Conservation (phyloP, 257 asterid species). For the Gentiana straminea region DNA sequence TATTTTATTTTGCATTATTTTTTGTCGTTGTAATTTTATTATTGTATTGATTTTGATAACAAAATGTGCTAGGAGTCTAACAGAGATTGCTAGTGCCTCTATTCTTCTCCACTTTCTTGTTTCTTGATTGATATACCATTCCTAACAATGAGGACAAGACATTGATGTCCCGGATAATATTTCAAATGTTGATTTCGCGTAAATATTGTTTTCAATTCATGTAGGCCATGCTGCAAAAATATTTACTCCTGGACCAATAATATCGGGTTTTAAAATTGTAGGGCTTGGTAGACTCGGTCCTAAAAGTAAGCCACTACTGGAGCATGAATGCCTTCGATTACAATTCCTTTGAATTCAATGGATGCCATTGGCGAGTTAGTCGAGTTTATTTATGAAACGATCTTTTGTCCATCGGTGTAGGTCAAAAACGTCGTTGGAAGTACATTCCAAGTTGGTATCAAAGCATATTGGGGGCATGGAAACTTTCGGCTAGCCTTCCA, state of each 20-base stretch:
- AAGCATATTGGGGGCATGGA: too few relatives aligned
- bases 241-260: constrained; percentile 19
- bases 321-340: constrained; percentile 2
- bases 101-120: too few relatives aligned
- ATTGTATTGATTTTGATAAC: too few relatives aligned
- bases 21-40: too few relatives aligned
- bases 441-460: background rate
- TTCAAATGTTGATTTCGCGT: background rate
- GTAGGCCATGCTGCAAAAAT: constrained; percentile 19
- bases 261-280: constrained; percentile 17
- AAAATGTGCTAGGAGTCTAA: too few relatives aligned
- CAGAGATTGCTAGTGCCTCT: too few relatives aligned
- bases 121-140: too few relatives aligned
- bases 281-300: constrained; percentile 14
- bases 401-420: constrained; percentile 9
- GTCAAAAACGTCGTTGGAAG: constrained; percentile 18
- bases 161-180: background rate
- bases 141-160: background rate
- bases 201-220: constrained; percentile 2
- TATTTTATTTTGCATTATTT: too few relatives aligned
- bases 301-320: constrained; percentile 19
- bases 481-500: too few relatives aligned
- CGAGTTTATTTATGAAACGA: constrained; percentile 16
- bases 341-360: constrained; percentile 16
- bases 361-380: constrained; percentile 15